A percentile compares a stretch with the other conserved stretches of the same genome.
Conservation (phyloP, 2,329 filamentous ascomycete genomes). For the Leptographium wingfieldii region DNA sequence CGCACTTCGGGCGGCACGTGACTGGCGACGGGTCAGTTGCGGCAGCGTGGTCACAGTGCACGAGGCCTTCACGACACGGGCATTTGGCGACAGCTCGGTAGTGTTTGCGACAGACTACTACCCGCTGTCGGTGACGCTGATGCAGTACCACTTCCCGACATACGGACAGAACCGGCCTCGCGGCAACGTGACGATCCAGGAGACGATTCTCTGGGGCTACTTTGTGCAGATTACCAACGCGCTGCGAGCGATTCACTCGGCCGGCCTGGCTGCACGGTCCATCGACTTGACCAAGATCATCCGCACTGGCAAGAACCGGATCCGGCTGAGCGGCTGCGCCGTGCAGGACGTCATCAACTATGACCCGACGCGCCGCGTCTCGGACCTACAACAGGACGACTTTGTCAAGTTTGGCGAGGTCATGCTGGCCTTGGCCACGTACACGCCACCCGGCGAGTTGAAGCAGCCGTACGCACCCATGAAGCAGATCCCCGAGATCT, state of each 20-base stretch:
- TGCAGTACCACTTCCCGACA: constrained; percentile 61
- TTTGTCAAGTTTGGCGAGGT: constrained; percentile 73
- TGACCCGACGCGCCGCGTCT: constrained; percentile 53
- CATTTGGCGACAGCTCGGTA: constrained; percentile 88
- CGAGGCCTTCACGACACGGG: constrained; percentile 85
- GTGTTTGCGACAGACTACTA: constrained; percentile 92
- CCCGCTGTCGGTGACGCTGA: constrained; percentile 77
- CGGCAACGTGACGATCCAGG: constrained; percentile 40
- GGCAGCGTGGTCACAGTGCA: constrained; percentile 75
- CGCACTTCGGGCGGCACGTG: constrained; percentile 72
- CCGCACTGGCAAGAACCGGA: constrained; percentile 77
- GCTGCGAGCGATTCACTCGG: constrained; percentile 71
- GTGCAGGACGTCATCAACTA: constrained; percentile 83
- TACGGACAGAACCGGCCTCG: constrained; percentile 23
- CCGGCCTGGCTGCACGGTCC: constrained; percentile 70
- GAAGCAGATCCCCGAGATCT: constrained; percentile 60
- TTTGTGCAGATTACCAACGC: constrained; percentile 84
- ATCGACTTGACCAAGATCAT: constrained; percentile 83
- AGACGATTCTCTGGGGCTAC: constrained; percentile 80
- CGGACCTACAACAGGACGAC: constrained; percentile 79
- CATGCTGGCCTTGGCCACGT: constrained; percentile 70
- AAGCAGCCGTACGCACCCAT: constrained; percentile 48
- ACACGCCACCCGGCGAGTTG: constrained; percentile 39
- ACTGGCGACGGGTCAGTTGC: constrained; percentile 78
- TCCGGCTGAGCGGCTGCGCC: constrained; percentile 77